Evolutionary conservation across 2,329 filamentous ascomycete genomes (phyloP).

Genomic region (Penicillium aurantiogriseum): DNA sequence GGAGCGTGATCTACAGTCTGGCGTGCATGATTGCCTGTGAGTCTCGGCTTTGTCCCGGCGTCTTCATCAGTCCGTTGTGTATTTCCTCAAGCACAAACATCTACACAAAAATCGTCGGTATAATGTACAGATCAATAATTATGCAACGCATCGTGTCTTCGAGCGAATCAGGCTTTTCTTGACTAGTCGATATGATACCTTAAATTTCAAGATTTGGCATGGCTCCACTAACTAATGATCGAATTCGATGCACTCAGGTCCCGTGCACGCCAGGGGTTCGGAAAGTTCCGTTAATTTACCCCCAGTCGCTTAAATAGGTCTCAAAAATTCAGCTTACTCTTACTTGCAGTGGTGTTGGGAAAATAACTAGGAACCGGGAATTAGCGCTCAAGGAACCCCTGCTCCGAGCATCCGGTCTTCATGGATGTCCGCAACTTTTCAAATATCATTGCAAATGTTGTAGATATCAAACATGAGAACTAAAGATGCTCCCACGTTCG

Average conservation of each 20-base stretch:
- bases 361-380: not conserved
- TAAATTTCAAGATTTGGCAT: not conserved
- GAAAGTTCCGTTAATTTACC: not conserved
- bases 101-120: too few relatives aligned
- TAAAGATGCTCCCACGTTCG: not conserved
- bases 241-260: not conserved
- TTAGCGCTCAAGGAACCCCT: not conserved
- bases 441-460: not conserved
- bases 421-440: not conserved
- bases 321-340: not conserved
- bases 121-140: not conserved
- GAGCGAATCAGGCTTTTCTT: not conserved
- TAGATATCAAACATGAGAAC: not conserved
- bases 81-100: not conserved
- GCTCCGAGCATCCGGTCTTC: not conserved
- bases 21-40: not conserved
- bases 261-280: not conserved
- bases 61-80: not conserved
- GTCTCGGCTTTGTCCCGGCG: not conserved
- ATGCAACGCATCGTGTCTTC: not conserved
- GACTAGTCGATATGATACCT: not conserved
- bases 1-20: not conserved
- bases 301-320: not conserved
- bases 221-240: not conserved
- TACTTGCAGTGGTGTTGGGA: not conserved